Conservation (phyloP, 345 rosid genomes). For the Anastatica hierochuntica region DNA sequence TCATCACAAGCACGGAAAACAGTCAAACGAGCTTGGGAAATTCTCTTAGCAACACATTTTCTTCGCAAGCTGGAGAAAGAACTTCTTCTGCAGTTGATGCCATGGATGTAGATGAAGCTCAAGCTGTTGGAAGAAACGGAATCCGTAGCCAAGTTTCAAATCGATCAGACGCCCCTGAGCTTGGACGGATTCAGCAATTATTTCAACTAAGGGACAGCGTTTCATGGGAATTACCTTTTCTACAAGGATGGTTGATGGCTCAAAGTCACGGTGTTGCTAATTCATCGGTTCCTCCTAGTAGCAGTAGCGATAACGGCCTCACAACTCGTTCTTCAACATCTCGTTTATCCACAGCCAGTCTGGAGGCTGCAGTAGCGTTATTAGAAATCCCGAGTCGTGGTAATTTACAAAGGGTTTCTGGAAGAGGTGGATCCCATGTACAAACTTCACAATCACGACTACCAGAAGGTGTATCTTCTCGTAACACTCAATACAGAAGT, state of each 20-base stretch:
- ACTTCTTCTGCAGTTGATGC: slow-evolving; percentile 35
- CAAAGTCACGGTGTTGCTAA: slow-evolving; percentile 53
- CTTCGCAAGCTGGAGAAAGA: slow-evolving; percentile 23
- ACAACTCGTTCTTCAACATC: slow-evolving; percentile 30
- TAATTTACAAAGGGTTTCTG: slow-evolving; percentile 36
- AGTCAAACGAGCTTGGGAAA: slow-evolving; percentile 30
- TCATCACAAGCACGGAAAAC: slow-evolving; percentile 43
- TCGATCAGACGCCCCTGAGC: slow-evolving; percentile 28
- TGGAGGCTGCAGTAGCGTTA: slow-evolving; percentile 45
- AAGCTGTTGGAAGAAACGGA: slow-evolving; percentile 31
- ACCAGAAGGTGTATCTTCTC: slow-evolving; percentile 31
- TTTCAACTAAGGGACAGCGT: slow-evolving; percentile 44
- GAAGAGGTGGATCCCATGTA: slow-evolving; percentile 34
- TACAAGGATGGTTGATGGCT: slow-evolving; percentile 75
- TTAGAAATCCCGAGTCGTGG: slow-evolving; percentile 41
- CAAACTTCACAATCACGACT: slow-evolving; percentile 32
- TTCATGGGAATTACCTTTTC: slow-evolving; percentile 61
- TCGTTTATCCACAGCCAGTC: slow-evolving; percentile 27
- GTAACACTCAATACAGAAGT: slow-evolving; percentile 19
- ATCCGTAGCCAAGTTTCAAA: slow-evolving; percentile 19
- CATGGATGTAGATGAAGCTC: slow-evolving; percentile 61
- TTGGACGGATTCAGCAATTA: slow-evolving; percentile 44
- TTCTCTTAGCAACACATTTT: slow-evolving; percentile 5
- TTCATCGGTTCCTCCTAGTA: slow-evolving; percentile 33
- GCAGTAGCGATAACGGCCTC: slow-evolving; percentile 29